Base-by-base conservation (phyloP, 2,329 filamentous ascomycete genomes). In the Magnaporthiopsis incrustans region DNA sequence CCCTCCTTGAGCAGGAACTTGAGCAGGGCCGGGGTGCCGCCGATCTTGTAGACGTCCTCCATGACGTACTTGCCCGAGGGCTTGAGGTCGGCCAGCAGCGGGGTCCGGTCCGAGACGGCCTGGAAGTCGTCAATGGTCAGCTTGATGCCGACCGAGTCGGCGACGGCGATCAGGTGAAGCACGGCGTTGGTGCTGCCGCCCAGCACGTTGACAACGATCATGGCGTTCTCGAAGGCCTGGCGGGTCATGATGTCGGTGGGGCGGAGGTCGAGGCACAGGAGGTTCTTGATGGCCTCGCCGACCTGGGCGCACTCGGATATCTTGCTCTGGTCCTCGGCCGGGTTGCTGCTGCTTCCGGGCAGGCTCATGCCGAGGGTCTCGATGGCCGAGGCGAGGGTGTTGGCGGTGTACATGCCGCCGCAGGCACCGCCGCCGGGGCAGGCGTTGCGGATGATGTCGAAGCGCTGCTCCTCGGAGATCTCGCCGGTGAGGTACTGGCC, bases 401-500 rank as follows among this genome's bases (percentile, higher is more conserved):
- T 90, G 64, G 88, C 88, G 3, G 88, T 90, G 77, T 90, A 90
- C 88, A 96, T 96, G 70, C 91, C 91, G 74, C 91, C 91, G 71
- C 91, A 96, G 15, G 91, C 91, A 69, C 91, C 91, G 70, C 87
- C 82, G 53, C 91, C 91, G 30, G 91, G 91, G 76, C 93, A 97
- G 58, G 95, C 93, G 73, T 98, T 82, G 67, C 92, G 86, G 75
- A 97, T 97, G 72, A 98, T 94, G 77, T 98, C 95, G 76, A 92
- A 96, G 63, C 95, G 89, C 78, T 94, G 83, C 72, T 95, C 88
- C 78, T 99, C 95, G 68, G 83, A 89, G 77, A 98, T 97, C 72
- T 97, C 86, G 58, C 94, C 94, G 15, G 90, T 86, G 70, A 99
- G 88, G 79, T 93, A 98, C 75, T 97, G 91, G 32, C 95, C 95